Percentiles rank a stretch among this genome's conserved stretches.
phyloP scores from a whole-genome alignment of 2,329 filamentous ascomycete genomes.

The Claviceps maximensis region DNA sequence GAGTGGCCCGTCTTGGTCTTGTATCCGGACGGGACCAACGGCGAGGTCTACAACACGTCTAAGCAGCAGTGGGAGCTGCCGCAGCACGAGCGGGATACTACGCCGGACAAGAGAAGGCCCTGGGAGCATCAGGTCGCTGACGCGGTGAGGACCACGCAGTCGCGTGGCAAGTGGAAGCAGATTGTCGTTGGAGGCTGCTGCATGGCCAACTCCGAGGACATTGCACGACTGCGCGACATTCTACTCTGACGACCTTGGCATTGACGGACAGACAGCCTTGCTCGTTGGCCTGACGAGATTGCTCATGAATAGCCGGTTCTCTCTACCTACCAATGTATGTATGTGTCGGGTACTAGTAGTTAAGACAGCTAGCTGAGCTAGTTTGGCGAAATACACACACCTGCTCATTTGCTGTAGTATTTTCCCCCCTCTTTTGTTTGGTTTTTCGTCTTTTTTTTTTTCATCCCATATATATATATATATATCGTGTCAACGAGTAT shows the following conservation, averaged over 20 bases:
- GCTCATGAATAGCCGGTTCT: too few species aligned
- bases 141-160: conserved; percentile 24
- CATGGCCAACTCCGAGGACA: conserved; percentile 29
- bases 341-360: too few species aligned
- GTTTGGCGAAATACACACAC: too few species aligned
- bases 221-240: conserved; percentile 15
- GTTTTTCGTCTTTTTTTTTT: too few species aligned
- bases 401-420: too few species aligned
- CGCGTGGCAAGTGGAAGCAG: conserved; percentile 27
- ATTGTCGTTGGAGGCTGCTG: conserved; percentile 42
- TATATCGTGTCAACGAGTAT: too few species aligned
- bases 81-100: conserved; percentile 41
- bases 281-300: too few species aligned
- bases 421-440: too few species aligned
- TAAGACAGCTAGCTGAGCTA: too few species aligned
- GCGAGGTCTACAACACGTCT: conserved; percentile 51
- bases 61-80: conserved; percentile 46
- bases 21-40: conserved; percentile 57
- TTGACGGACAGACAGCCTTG: too few species aligned
- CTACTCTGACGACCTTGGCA: conserved; percentile 22
- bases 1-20: conserved; percentile 43
- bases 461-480: too few species aligned
- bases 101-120: conserved; percentile 42
- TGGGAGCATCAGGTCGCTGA: conserved; percentile 34
- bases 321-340: too few species aligned